Percentiles rank a stretch among this genome's conserved stretches.
Evolutionary conservation across 257 asterid genomes (phyloP).

Genomic region (Euphrasia confusa): DNA sequence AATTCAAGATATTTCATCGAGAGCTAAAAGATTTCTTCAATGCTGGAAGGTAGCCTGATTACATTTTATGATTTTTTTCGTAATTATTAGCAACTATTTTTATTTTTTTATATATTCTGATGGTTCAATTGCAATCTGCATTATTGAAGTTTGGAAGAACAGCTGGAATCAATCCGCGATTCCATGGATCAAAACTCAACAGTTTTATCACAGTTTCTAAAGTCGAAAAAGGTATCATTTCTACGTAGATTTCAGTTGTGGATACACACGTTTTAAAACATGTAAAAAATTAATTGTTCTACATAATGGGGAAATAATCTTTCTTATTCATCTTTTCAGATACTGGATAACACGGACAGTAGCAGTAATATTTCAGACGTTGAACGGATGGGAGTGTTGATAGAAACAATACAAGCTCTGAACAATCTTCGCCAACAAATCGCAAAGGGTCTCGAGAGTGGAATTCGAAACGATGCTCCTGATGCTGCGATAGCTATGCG

Average conservation of each 20-base stretch:
- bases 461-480: constrained; percentile 92
- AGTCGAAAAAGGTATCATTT: constrained; percentile 64
- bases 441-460: constrained; percentile 89
- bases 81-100: too few species aligned
- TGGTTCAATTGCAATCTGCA: constrained; percentile 25
- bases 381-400: constrained; percentile 46
- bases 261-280: neutral
- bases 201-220: constrained; percentile 50
- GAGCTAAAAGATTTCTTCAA: constrained; percentile 97
- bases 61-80: neutral
- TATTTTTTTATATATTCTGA: constrained; percentile 6
- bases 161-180: constrained; percentile 72
- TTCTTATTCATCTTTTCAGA: constrained; percentile 36
- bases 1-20: constrained; percentile 80
- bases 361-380: constrained; percentile 30
- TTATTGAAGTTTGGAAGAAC: constrained; percentile 78
- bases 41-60: constrained; percentile 79
- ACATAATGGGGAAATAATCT: neutral
- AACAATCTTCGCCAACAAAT: constrained; percentile 66
- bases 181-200: constrained; percentile 59
- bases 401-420: constrained; percentile 52
- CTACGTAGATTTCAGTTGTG: neutral
- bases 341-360: constrained; percentile 49
- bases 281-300: neutral
- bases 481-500: constrained; percentile 98